phyloP scores from a whole-genome alignment of 345 rosid species.

The Rhodomyrtus tomentosa region DNA sequence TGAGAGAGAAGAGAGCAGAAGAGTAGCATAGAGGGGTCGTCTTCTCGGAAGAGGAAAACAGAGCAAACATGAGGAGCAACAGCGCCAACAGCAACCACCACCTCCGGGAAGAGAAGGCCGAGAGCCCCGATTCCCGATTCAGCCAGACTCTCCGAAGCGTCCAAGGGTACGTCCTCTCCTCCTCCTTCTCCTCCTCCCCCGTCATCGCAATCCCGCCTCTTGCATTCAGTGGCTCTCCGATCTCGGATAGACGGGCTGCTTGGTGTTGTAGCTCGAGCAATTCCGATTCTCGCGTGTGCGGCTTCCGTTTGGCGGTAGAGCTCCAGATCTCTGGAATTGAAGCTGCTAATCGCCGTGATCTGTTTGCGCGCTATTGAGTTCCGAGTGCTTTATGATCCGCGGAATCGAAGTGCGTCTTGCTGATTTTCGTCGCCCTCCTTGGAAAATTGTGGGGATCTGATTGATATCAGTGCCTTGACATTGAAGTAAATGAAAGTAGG shows the following conservation, averaged over 20 bases:
- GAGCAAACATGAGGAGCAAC: conserved; percentile 7
- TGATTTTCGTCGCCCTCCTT: background rate
- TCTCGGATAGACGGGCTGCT: background rate
- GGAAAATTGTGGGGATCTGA: background rate
- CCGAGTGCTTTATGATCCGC: background rate
- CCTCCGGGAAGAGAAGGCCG: conserved; percentile 16
- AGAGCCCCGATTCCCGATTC: conserved; percentile 73
- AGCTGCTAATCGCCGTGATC: background rate
- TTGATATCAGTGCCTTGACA: background rate
- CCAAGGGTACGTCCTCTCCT: conserved; percentile 43
- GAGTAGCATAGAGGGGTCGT: background rate
- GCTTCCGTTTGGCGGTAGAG: background rate
- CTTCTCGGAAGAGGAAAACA: background rate
- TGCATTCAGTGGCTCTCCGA: background rate
- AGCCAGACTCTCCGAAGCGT: conserved; percentile 86
- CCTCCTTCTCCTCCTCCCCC: background rate
- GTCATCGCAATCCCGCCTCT: background rate
- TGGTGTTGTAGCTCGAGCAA: background rate
- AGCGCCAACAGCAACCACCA: conserved; percentile 12
- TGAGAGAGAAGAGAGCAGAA: background rate
- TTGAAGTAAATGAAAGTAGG: background rate
- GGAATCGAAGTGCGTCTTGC: background rate
- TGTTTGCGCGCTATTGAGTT: background rate
- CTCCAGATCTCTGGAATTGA: background rate
- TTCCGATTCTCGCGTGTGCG: background rate